Evolutionary conservation across 2,329 filamentous ascomycete species (phyloP).

Genomic region (Paradendryphiella salina): DNA sequence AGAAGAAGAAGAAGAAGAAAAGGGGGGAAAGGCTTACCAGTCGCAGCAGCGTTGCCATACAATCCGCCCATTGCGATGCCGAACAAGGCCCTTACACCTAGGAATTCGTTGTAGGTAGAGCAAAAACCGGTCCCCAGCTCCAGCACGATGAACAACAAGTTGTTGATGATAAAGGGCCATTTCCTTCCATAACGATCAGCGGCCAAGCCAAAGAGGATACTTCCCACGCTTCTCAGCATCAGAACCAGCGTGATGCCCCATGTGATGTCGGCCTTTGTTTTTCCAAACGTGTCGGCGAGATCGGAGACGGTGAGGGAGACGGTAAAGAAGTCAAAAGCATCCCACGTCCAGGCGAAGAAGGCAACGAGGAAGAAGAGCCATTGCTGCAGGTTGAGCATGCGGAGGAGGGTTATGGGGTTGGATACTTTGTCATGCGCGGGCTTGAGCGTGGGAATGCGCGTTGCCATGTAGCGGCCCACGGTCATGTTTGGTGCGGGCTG

Average conservation of each 20-base stretch:
- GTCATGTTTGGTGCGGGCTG: slow-evolving; percentile 22
- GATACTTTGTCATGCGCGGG: slow-evolving; percentile 59
- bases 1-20: background rate
- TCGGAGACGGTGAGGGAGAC: slow-evolving; percentile 60
- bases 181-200: slow-evolving; percentile 60
- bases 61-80: slow-evolving; percentile 67
- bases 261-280: slow-evolving; percentile 61
- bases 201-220: slow-evolving; percentile 60
- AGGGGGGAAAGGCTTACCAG: slow-evolving; percentile 41
- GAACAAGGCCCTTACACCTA: slow-evolving; percentile 63
- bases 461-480: slow-evolving; percentile 55
- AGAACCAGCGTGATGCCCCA: slow-evolving; percentile 57
- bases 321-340: slow-evolving; percentile 65
- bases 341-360: slow-evolving; percentile 54
- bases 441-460: slow-evolving; percentile 58
- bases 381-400: slow-evolving; percentile 58
- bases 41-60: slow-evolving; percentile 65
- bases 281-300: slow-evolving; percentile 58
- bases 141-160: slow-evolving; percentile 62
- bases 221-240: slow-evolving; percentile 64
- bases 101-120: slow-evolving; percentile 60
- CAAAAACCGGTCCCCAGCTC: slow-evolving; percentile 65
- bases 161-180: slow-evolving; percentile 63
- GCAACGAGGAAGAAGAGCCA: slow-evolving; percentile 61
- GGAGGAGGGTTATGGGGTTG: slow-evolving; percentile 58